Conservation (phyloP, 169 alveolate species). For the Cryptosporidium viatorum region DNA sequence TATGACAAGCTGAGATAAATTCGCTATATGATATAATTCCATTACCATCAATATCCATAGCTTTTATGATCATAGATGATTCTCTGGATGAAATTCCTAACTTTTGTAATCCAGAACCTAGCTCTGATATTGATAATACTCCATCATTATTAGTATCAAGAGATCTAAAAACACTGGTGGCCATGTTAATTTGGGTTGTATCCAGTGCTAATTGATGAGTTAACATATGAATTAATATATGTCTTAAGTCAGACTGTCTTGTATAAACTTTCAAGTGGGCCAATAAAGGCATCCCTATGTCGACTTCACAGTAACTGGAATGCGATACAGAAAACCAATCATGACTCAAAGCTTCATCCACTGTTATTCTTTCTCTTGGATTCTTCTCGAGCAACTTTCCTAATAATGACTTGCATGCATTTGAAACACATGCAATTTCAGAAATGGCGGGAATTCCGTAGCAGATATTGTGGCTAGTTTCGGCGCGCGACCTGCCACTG, state of each 20-base stretch:
- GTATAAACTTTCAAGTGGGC: conserved; percentile 43
- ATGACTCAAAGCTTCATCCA: conserved; percentile 60
- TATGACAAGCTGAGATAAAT: conserved; percentile 65
- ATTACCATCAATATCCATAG: conserved; percentile 66
- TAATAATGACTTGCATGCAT: conserved; percentile 22
- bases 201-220: conserved; percentile 62
- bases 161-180: conserved; percentile 37
- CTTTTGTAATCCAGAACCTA: conserved; percentile 1
- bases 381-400: conserved; percentile 40
- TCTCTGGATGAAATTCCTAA: conserved; percentile 34
- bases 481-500: conserved; percentile 29
- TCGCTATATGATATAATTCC: conserved; percentile 65
- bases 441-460: conserved; percentile 12
- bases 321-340: conserved; percentile 55
- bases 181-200: conserved; percentile 60
- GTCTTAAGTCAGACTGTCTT: conserved; percentile 36
- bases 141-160: conserved; percentile 52
- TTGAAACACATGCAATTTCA: conserved; percentile 21
- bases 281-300: conserved; percentile 27
- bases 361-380: conserved; percentile 42
- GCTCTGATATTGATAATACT: conserved; percentile 12
- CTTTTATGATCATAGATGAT: conserved; percentile 28
- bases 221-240: conserved; percentile 39
- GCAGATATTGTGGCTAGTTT: conserved; percentile 45
- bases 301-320: conserved; percentile 42